A percentile compares a stretch with the other conserved stretches of the same genome.
Evolutionary conservation across 2,329 filamentous ascomycete species (phyloP).

Genomic region (Paecilomyces variotii): DNA sequence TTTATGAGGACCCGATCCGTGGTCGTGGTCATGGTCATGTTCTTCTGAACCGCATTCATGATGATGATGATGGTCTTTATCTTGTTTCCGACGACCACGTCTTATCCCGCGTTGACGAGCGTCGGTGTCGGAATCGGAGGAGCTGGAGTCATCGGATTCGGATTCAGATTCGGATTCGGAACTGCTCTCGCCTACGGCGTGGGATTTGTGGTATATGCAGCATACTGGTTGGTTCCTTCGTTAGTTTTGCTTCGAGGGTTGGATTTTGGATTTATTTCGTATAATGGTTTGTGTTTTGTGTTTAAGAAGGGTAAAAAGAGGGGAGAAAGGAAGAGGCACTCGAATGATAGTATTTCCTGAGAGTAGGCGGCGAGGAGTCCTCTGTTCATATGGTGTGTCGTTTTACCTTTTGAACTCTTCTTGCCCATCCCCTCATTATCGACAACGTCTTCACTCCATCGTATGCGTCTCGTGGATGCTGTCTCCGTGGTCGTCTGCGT

Average conservation of each 20-base stretch:
- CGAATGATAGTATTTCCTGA: too few species aligned
- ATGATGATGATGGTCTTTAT: slow-evolving; percentile 4
- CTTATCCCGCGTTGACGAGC: slow-evolving; percentile 16
- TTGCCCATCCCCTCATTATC: slow-evolving; percentile 93
- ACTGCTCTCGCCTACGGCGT: slow-evolving; percentile 73
- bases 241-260: neutral
- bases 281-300: too few species aligned
- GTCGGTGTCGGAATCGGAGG: slow-evolving; percentile 40
- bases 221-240: slow-evolving; percentile 57
- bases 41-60: slow-evolving; percentile 12
- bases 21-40: slow-evolving; percentile 5
- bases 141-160: slow-evolving; percentile 45
- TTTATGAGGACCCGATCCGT: slow-evolving; percentile 5
- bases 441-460: slow-evolving; percentile 87
- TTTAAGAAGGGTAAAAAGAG: too few species aligned
- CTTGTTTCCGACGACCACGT: slow-evolving; percentile 7
- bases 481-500: slow-evolving; percentile 7
- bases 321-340: too few species aligned
- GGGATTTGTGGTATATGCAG: slow-evolving; percentile 93
- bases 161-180: slow-evolving; percentile 40
- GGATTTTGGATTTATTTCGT: neutral
- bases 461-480: slow-evolving; percentile 55
- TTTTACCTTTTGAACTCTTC: slow-evolving; percentile 83
- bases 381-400: too few species aligned
- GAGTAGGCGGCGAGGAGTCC: too few species aligned